Percentiles rank a stretch among this genome's conserved stretches.
Conservation (phyloP, 768 basidiomycete species). For the Macrolepiota fuliginosa region DNA sequence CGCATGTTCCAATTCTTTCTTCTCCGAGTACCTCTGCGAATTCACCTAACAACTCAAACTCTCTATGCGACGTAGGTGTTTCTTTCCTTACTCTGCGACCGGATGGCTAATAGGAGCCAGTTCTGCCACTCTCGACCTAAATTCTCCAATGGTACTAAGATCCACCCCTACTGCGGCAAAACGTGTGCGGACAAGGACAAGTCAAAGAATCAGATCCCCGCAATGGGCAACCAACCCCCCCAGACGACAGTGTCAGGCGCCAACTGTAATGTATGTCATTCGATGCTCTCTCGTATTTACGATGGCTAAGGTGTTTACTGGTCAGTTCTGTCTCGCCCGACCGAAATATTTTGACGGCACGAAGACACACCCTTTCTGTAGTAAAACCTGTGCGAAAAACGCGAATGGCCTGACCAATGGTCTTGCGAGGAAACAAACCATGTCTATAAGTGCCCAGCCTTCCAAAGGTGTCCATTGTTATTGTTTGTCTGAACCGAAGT, state of each 20-base stretch:
- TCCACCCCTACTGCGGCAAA: constrained; percentile 58
- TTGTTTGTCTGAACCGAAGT: background rate
- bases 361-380: constrained; percentile 58
- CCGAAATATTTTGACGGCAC: constrained; percentile 60
- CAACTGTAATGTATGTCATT: constrained; percentile 17
- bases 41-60: constrained; percentile 29
- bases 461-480: constrained; percentile 15
- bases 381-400: constrained; percentile 40
- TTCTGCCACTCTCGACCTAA: constrained; percentile 56
- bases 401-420: constrained; percentile 23
- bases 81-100: constrained; percentile 3
- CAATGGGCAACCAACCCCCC: constrained; percentile 2
- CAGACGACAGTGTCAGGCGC: constrained; percentile 9
- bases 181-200: constrained; percentile 48
- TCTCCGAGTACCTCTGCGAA: constrained; percentile 27
- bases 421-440: constrained; percentile 24
- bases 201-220: constrained; percentile 19
- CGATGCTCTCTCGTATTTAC: background rate
- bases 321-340: constrained; percentile 55
- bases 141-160: constrained; percentile 51
- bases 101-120: constrained; percentile 27
- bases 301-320: background rate
- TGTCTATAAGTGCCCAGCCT: constrained; percentile 11
- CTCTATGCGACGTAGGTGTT: constrained; percentile 49
- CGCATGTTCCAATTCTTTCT: constrained; percentile 42